Percentiles rank a stretch among this genome's conserved stretches.
Evolutionary conservation across 768 basidiomycete species (phyloP).

Genomic region (Lactarius akahatsu): DNA sequence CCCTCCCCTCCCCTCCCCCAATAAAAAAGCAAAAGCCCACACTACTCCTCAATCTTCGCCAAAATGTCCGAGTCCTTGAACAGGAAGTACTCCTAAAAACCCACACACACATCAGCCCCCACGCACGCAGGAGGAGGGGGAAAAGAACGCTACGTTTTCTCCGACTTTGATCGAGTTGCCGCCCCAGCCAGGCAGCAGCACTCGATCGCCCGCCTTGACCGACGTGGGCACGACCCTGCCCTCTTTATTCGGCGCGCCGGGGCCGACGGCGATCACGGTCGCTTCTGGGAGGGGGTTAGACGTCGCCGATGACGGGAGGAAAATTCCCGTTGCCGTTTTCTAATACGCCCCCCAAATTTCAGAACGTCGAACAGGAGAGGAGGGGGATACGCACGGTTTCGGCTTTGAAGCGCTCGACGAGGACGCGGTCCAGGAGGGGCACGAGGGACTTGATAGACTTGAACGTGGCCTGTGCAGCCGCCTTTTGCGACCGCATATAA

Average conservation of each 20-base stretch:
- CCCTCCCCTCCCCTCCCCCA: neutral
- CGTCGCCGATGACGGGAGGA: constrained; percentile 90
- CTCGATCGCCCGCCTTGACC: constrained; percentile 89
- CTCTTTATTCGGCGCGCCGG: constrained; percentile 88
- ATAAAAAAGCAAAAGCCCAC: neutral
- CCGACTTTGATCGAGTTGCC: constrained; percentile 95
- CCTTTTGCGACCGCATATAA: neutral
- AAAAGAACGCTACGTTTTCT: constrained; percentile 70
- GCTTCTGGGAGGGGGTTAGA: constrained; percentile 90
- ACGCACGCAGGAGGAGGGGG: neutral
- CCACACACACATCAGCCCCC: neutral
- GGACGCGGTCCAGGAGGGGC: constrained; percentile 92
- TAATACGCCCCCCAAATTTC: constrained; percentile 34
- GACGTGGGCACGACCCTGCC: constrained; percentile 69
- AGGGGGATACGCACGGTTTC: constrained; percentile 71
- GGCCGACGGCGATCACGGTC: constrained; percentile 93
- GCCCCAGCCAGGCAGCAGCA: constrained; percentile 95
- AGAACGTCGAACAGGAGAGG: too few species aligned
- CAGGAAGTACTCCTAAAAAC: constrained; percentile 80
- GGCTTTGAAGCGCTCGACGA: constrained; percentile 96
- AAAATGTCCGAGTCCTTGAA: constrained; percentile 96
- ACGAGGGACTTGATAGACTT: constrained; percentile 89
- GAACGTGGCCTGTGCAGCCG: constrained; percentile 89
- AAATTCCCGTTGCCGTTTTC: constrained; percentile 98
- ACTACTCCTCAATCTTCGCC: constrained; percentile 89